phyloP scores from a whole-genome alignment of 441 rosid species.

The Aleurites moluccanus region DNA sequence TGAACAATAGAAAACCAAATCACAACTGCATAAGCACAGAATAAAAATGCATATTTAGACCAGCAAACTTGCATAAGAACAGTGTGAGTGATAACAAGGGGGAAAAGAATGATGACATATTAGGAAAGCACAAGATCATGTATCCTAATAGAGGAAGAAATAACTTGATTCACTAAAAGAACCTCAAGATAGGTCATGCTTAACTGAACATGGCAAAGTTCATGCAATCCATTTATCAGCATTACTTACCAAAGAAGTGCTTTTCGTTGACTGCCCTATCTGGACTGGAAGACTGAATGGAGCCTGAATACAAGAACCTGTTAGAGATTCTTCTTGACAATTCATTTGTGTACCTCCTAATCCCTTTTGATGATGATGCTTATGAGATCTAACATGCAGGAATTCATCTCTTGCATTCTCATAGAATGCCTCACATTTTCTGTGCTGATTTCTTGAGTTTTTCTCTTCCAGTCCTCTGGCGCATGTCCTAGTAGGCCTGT shows the following conservation, averaged over 20 bases:
- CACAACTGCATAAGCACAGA: neutral
- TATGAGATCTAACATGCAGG: slow-evolving; percentile 1
- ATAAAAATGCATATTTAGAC: neutral
- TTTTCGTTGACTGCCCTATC: neutral
- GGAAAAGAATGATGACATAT: neutral
- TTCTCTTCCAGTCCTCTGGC: neutral
- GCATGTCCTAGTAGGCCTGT: neutral
- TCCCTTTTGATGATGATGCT: neutral
- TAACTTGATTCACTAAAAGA: neutral
- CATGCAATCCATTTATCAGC: neutral
- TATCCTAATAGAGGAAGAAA: too few relatives aligned
- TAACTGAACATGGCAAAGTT: neutral
- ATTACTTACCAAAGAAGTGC: neutral
- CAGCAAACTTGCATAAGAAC: neutral
- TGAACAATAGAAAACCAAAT: neutral
- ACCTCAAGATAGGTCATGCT: neutral
- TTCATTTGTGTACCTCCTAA: neutral
- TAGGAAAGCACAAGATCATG: neutral
- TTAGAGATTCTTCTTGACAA: neutral
- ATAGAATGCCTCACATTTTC: neutral
- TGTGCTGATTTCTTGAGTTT: neutral
- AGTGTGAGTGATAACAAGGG: too few relatives aligned
- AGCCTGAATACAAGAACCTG: neutral
- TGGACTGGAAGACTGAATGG: neutral
- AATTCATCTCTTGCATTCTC: neutral